Percentiles rank a stretch among this genome's conserved stretches.
phyloP scores from a whole-genome alignment of 2,329 filamentous ascomycete species.

The Arthrobotrys megalospora region DNA sequence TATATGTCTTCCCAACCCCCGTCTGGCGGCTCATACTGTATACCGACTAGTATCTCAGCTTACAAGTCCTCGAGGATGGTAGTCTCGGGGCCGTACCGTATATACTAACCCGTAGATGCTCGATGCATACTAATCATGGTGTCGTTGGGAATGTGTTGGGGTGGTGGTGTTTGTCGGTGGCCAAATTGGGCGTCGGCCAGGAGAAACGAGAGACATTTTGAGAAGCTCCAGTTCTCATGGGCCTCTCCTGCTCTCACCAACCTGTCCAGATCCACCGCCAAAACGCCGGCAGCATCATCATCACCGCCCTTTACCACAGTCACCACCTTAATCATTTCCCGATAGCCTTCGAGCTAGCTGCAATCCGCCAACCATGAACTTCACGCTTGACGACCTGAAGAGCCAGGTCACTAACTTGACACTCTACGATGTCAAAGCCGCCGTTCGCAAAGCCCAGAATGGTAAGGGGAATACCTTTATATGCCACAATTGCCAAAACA shows the following conservation, averaged over 20 bases:
- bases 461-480: constrained; percentile 71
- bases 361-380: constrained; percentile 45
- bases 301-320: constrained; percentile 1
- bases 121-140: not conserved
- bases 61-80: too few relatives aligned
- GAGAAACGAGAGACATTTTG: constrained; percentile 54
- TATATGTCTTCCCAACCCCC: too few relatives aligned
- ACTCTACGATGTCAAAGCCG: constrained; percentile 94
- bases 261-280: constrained; percentile 36
- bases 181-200: constrained; percentile 28
- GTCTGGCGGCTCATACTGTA: too few relatives aligned
- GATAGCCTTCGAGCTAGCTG: constrained; percentile 2
- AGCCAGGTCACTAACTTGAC: constrained; percentile 91
- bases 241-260: constrained; percentile 43
- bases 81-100: too few relatives aligned
- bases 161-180: constrained; percentile 36
- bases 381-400: constrained; percentile 80
- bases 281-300: constrained; percentile 1
- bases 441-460: constrained; percentile 96
- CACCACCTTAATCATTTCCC: constrained; percentile 11
- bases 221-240: constrained; percentile 57
- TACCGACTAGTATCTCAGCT: too few relatives aligned
- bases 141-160: constrained; percentile 41
- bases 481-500: constrained; percentile 24
- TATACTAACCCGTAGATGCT: not conserved